Percentiles rank a stretch among this genome's conserved stretches.
phyloP scores from a whole-genome alignment of 805 yeast species.

The Myxozyma mucilagina region DNA sequence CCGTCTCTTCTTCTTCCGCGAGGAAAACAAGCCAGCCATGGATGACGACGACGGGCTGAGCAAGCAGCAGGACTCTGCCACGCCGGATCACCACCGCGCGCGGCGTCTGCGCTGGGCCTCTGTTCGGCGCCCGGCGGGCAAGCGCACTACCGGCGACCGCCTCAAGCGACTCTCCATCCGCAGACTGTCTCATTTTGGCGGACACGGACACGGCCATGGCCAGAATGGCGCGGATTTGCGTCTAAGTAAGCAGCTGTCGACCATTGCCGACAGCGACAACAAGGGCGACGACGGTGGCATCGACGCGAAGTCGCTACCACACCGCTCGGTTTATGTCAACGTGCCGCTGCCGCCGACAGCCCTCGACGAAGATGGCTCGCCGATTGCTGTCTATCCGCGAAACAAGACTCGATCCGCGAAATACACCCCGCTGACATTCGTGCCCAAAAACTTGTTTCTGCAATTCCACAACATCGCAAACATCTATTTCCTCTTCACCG shows the following conservation, averaged over 20 bases:
- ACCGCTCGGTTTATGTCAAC: slow-evolving; percentile 52
- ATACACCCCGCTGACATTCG: slow-evolving; percentile 84
- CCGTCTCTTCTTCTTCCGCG: neutral
- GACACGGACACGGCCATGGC: neutral
- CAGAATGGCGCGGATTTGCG: slow-evolving; percentile 2
- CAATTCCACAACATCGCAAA: slow-evolving; percentile 92
- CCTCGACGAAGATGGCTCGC: slow-evolving; percentile 56
- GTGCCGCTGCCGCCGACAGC: slow-evolving; percentile 50
- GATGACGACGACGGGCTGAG: neutral
- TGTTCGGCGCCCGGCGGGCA: slow-evolving; percentile 23
- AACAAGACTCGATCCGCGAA: slow-evolving; percentile 94
- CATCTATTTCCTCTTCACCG: slow-evolving; percentile 75
- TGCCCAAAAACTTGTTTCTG: slow-evolving; percentile 77
- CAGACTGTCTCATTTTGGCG: neutral
- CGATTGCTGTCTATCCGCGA: slow-evolving; percentile 65
- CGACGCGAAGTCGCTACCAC: slow-evolving; percentile 20
- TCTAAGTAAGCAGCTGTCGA: slow-evolving; percentile 8
- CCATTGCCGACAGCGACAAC: slow-evolving; percentile 16
- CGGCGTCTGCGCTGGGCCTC: slow-evolving; percentile 33
- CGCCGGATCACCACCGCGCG: slow-evolving; percentile 7
- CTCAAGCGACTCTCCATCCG: slow-evolving; percentile 27
- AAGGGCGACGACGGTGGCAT: slow-evolving; percentile 25
- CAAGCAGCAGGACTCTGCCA: neutral
- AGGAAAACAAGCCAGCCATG: neutral
- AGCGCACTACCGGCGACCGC: slow-evolving; percentile 19